These are phyloP conservation scores for Nicotiana paniculata DNA, from an alignment of 257 asterid species.

Conservation along the genomic window DNA sequence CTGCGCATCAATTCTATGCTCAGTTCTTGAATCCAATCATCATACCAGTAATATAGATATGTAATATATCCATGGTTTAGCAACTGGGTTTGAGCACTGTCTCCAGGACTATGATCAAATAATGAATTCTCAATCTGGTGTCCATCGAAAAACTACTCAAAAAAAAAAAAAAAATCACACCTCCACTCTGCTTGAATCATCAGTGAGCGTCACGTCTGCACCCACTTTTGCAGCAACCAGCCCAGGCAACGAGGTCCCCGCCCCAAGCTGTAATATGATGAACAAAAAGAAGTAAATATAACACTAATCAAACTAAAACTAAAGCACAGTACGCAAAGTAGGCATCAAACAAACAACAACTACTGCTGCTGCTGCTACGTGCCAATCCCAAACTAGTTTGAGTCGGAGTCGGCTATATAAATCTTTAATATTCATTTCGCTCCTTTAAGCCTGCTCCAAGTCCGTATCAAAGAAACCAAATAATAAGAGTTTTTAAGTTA, in stretches of 20 bases:
- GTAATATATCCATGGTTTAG: background rate
- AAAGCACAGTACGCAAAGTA: background rate
- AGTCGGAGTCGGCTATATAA: no score
- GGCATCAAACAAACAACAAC: background rate
- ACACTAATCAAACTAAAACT: background rate
- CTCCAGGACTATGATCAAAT: background rate
- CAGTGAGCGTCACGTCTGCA: conserved; percentile 78
- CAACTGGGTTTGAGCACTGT: background rate
- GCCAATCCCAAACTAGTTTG: background rate
- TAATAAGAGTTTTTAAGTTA: no score
- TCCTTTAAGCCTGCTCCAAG: background rate
- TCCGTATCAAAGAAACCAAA: no score
- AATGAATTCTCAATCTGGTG: background rate
- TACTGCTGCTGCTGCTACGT: background rate
- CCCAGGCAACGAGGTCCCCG: conserved; percentile 97
- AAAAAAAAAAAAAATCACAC: conserved; percentile 22
- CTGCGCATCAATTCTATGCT: background rate
- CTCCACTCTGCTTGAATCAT: conserved; percentile 57
- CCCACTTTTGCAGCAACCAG: conserved; percentile 88
- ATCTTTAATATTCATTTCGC: background rate
- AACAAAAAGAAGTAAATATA: background rate
- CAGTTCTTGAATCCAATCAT: background rate
- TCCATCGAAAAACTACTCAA: background rate
- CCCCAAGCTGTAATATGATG: conserved; percentile 58
- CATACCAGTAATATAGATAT: background rate